Percentiles rank a stretch among this genome's conserved stretches.
Evolutionary conservation across 345 rosid genomes (phyloP).

Genomic region (Pugionium dolabratum): DNA sequence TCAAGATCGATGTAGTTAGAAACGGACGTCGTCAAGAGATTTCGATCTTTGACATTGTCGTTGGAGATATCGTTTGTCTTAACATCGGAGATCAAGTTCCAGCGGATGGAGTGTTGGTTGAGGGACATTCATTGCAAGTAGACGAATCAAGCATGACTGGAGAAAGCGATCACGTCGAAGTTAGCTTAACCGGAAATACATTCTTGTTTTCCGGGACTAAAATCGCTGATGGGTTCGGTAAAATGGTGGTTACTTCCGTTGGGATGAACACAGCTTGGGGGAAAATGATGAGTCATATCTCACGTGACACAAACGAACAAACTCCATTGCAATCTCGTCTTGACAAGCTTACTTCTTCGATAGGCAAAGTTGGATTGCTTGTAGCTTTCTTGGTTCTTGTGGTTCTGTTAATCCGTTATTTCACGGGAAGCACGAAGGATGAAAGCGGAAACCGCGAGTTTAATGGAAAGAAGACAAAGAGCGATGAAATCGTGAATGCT

Average conservation of each 20-base stretch:
- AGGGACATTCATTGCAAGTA: conserved; percentile 51
- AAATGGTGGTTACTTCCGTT: conserved; percentile 67
- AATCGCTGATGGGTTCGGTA: conserved; percentile 55
- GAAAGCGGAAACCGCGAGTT: conserved; percentile 52
- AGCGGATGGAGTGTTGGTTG: conserved; percentile 61
- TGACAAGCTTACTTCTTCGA: conserved; percentile 61
- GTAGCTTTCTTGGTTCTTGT: conserved; percentile 69
- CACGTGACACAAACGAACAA: conserved; percentile 45
- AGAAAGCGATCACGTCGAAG: conserved; percentile 54
- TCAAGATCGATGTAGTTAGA: conserved; percentile 54
- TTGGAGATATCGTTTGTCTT: conserved; percentile 59
- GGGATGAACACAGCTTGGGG: conserved; percentile 84
- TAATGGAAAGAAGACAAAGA: conserved; percentile 47
- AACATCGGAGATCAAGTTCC: conserved; percentile 73
- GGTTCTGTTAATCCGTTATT: conserved; percentile 61
- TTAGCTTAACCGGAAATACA: conserved; percentile 41
- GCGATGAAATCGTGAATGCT: conserved; percentile 51
- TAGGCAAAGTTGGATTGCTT: conserved; percentile 62
- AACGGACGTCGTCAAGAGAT: conserved; percentile 48
- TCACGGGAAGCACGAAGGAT: conserved; percentile 64
- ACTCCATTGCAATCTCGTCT: conserved; percentile 73
- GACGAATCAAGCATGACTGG: conserved; percentile 77
- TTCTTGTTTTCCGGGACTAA: conserved; percentile 67
- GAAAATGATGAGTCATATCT: conserved; percentile 67
- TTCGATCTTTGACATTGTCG: conserved; percentile 62